Conservation (phyloP, 805 yeast species). For the Torulaspora maleeae region DNA sequence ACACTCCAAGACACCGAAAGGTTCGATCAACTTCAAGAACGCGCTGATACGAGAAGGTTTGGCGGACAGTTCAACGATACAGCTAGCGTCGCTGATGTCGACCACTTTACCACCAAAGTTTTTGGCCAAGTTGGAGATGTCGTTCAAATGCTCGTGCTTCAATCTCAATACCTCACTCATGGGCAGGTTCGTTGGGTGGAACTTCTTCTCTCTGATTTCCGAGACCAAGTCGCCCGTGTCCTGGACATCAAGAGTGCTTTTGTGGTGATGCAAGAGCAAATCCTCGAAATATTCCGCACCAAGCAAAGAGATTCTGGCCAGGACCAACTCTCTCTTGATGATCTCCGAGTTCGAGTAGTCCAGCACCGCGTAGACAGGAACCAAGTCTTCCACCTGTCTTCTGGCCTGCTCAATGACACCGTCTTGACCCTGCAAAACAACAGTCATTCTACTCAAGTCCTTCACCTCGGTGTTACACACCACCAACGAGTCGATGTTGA, state of each 20-base stretch:
- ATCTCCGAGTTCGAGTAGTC: constrained; percentile 89
- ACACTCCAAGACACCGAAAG: constrained; percentile 93
- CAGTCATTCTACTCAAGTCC: constrained; percentile 95
- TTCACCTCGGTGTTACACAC: constrained; percentile 95
- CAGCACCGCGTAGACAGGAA: constrained; percentile 96
- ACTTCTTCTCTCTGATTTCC: constrained; percentile 41
- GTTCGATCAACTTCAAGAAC: constrained; percentile 83
- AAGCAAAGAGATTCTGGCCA: constrained; percentile 86
- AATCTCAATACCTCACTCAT: constrained; percentile 92
- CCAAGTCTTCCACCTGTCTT: constrained; percentile 95
- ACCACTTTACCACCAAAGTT: constrained; percentile 93
- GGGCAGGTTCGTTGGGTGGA: constrained; percentile 85
- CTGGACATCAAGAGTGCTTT: constrained; percentile 26
- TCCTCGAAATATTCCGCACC: constrained; percentile 99
- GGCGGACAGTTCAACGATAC: constrained; percentile 90
- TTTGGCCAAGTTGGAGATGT: constrained; percentile 70
- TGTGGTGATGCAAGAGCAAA: constrained; percentile 72
- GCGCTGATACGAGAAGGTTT: constrained; percentile 87
- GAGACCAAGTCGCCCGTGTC: constrained; percentile 30
- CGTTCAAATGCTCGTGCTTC: constrained; percentile 83
- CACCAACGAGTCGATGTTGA: constrained; percentile 94
- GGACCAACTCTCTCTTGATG: constrained; percentile 82
- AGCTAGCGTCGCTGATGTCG: constrained; percentile 88
- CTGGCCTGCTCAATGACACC: constrained; percentile 97
- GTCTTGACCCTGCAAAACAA: constrained; percentile 89